Base-by-base conservation (phyloP, 768 basidiomycete genomes). In the Psilocybe azurescens region DNA sequence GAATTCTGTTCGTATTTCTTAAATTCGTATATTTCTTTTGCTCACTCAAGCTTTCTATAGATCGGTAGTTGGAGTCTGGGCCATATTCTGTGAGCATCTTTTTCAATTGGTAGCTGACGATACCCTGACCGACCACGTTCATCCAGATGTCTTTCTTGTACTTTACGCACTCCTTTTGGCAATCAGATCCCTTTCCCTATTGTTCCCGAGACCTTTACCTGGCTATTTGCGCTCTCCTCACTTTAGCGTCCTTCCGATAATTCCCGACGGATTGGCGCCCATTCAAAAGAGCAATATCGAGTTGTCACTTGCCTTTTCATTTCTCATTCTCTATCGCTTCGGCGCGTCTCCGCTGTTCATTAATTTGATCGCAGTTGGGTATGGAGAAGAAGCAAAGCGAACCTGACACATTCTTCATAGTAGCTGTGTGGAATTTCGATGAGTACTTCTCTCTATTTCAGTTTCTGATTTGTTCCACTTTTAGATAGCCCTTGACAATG, bases 201-300 rank as follows among this genome's bases (percentile, higher is more conserved):
- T 58, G 56, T 63, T 63, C 65, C 50, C 32, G 41, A 47, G 47
- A 20, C 13, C 47, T 44, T 53, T 14, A 48, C 38, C 38, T 28
- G 30, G 13, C 48, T 32, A 54, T 53, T 24, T 39, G 62, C 63
- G 88, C 89, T 90, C 88, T 77, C 75, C 78, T 89, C 93, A 94
- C 93, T 94, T 94, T 94, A 85, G 88, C 86, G 86, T 85, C 88
- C 73, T 86, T 82, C 85, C 83, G 76, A 80, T 75, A 73, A 64
- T 72, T 65, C 72, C 70, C 72, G 69, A 90, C 87, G 88, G 85
- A 76, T 85, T 77, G 88, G 83, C 83, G 89, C 83, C 83, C 92
- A 94, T 94, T 94, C 86, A 87, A 85, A 73, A 74, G 91, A 94
- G 92, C 92, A 75, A 94, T 73, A 93, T 78, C 41, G 66, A 70